These are phyloP conservation scores for Allomyces macrogynus DNA, from an alignment of 192 early-diverging fungal genomes.

Conservation along the genomic window DNA sequence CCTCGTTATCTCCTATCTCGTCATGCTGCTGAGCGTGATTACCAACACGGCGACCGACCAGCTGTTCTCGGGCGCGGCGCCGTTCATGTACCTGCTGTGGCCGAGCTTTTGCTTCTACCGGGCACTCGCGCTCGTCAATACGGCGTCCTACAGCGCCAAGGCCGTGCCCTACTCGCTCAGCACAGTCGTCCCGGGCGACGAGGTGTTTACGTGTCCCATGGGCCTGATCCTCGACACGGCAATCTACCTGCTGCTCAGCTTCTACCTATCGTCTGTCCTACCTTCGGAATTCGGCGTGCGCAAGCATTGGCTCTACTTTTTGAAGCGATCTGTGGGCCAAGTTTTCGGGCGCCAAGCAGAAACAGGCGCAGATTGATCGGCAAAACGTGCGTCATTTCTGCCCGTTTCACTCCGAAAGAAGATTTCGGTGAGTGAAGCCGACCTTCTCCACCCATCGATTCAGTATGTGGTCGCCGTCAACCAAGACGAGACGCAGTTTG, in stretches of 20 bases:
- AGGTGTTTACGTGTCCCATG: constrained; percentile 28
- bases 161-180: constrained; percentile 27
- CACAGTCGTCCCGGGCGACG: constrained; percentile 27
- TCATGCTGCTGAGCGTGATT: constrained; percentile 43
- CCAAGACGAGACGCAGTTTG: constrained; percentile 21
- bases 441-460: too few relatives aligned
- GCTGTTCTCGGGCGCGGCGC: constrained; percentile 17
- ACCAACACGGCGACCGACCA: constrained; percentile 27
- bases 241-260: constrained; percentile 24
- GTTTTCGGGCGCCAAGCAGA: constrained; percentile 10
- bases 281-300: constrained; percentile 45
- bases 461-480: constrained; percentile 6
- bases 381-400: not conserved
- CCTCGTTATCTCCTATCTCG: constrained; percentile 36
- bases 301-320: constrained; percentile 41
- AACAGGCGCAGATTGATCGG: not conserved
- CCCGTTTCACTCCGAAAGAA: too few relatives aligned
- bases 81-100: constrained; percentile 35
- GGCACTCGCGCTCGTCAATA: constrained; percentile 28
- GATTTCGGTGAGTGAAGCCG: too few relatives aligned
- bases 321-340: constrained; percentile 8
- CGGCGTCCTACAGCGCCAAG: constrained; percentile 14
- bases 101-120: constrained; percentile 53
- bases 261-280: constrained; percentile 22
- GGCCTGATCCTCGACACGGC: constrained; percentile 27